These are phyloP conservation scores for Diutina mesorugosa DNA, from an alignment of 1,139 yeast genomes.

Conservation along the genomic window DNA sequence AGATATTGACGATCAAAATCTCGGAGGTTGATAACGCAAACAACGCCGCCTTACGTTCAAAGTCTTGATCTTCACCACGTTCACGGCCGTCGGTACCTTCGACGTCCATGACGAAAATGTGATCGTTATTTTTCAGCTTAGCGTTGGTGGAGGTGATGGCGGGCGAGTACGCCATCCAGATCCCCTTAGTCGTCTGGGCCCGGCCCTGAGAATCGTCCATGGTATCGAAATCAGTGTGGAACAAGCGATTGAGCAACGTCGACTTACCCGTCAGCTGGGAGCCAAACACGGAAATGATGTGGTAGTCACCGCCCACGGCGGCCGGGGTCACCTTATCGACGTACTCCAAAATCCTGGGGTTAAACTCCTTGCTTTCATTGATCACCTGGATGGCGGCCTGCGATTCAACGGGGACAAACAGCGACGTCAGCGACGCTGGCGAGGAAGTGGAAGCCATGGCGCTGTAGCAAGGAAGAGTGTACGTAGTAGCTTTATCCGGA, in stretches of 20 bases:
- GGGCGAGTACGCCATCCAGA: slow-evolving; percentile 71
- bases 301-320: slow-evolving; percentile 52
- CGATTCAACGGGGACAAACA: slow-evolving; percentile 29
- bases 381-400: slow-evolving; percentile 60
- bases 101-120: slow-evolving; percentile 82
- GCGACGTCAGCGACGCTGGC: slow-evolving; percentile 15
- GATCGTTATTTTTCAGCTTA: slow-evolving; percentile 13
- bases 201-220: slow-evolving; percentile 67
- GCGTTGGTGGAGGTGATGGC: slow-evolving; percentile 14
- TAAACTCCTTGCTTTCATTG: slow-evolving; percentile 64
- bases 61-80: slow-evolving; percentile 96
- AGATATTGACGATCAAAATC: slow-evolving; percentile 77
- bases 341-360: slow-evolving; percentile 21
- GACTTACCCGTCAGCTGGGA: slow-evolving; percentile 96
- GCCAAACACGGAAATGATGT: slow-evolving; percentile 90
- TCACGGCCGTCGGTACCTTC: slow-evolving; percentile 98
- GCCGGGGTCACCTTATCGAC: slow-evolving; percentile 21
- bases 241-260: slow-evolving; percentile 71
- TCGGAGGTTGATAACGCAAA: slow-evolving; percentile 92
- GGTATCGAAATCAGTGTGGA: slow-evolving; percentile 81
- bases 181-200: slow-evolving; percentile 91
- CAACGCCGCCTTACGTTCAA: slow-evolving; percentile 89
- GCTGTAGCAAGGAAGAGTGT: not conserved
- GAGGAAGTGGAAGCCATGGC: not conserved
- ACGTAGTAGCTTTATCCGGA: not conserved